phyloP scores from a whole-genome alignment of 2,329 filamentous ascomycete genomes.

The Venturiaceae sp. region DNA sequence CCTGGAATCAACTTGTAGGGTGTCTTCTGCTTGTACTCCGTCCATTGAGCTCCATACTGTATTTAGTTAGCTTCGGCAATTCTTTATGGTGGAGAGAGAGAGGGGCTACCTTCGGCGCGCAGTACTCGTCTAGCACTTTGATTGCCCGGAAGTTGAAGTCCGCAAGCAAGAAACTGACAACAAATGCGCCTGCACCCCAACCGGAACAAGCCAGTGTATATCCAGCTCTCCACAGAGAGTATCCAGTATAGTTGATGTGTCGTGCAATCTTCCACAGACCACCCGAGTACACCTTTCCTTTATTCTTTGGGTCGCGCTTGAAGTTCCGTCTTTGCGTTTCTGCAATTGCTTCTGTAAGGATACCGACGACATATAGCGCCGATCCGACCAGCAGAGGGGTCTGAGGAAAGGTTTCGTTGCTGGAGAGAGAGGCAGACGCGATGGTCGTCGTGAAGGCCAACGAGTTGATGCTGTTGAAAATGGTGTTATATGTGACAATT shows the following conservation, averaged over 20 bases:
- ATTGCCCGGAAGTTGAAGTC: slow-evolving; percentile 36
- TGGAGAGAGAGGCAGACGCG: slow-evolving; percentile 34
- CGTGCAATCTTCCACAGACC: slow-evolving; percentile 40
- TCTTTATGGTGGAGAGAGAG: neutral
- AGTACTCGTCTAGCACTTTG: slow-evolving; percentile 41
- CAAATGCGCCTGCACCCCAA: slow-evolving; percentile 31
- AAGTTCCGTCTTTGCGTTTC: slow-evolving; percentile 48
- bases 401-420: slow-evolving; percentile 28
- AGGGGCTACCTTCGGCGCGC: slow-evolving; percentile 16
- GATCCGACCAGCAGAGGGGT: slow-evolving; percentile 37
- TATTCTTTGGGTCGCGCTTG: slow-evolving; percentile 41
- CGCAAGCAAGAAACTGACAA: slow-evolving; percentile 31
- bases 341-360: slow-evolving; percentile 43
- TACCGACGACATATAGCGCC: slow-evolving; percentile 40
- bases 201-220: slow-evolving; percentile 40
- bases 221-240: slow-evolving; percentile 40
- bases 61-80: neutral
- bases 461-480: slow-evolving; percentile 45
- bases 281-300: slow-evolving; percentile 41
- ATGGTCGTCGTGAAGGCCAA: slow-evolving; percentile 42
- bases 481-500: slow-evolving; percentile 43
- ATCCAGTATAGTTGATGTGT: slow-evolving; percentile 47
- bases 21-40: slow-evolving; percentile 8
- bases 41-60: slow-evolving; percentile 9
- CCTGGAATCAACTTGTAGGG: slow-evolving; percentile 9